Evolutionary conservation across 768 basidiomycete genomes (phyloP).

Genomic region (Collybiopsis luxurians): DNA sequence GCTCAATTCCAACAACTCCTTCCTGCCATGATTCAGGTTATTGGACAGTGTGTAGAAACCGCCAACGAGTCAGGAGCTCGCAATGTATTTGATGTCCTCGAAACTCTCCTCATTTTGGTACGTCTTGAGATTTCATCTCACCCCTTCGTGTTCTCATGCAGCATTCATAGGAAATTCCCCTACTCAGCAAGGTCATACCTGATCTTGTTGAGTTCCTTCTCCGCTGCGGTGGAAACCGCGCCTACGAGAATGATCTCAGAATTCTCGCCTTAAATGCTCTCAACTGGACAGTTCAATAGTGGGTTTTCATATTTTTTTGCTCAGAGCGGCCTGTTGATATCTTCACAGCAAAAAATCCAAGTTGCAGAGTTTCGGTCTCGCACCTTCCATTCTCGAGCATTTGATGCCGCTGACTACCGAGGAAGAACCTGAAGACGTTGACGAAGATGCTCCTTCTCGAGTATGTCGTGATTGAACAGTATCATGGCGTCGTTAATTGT

Average conservation of each 20-base stretch:
- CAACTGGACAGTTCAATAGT: slow-evolving; percentile 98
- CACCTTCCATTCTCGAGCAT: slow-evolving; percentile 81
- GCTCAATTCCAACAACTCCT: slow-evolving; percentile 86
- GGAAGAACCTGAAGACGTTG: slow-evolving; percentile 89
- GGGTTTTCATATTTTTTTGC: slow-evolving; percentile 21
- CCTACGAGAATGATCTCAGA: slow-evolving; percentile 76
- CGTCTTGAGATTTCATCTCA: slow-evolving; percentile 17
- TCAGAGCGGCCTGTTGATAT: background rate
- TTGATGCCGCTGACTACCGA: slow-evolving; percentile 95
- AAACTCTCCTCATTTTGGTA: slow-evolving; percentile 91
- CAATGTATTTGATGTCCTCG: slow-evolving; percentile 92
- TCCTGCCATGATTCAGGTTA: slow-evolving; percentile 85
- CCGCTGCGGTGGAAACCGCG: slow-evolving; percentile 73
- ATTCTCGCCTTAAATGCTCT: slow-evolving; percentile 90
- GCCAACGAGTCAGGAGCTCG: slow-evolving; percentile 81
- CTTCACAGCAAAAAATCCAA: slow-evolving; percentile 87
- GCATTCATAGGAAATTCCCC: slow-evolving; percentile 76
- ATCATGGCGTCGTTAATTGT: background rate
- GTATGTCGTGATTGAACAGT: slow-evolving; percentile 40
- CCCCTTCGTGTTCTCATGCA: slow-evolving; percentile 8
- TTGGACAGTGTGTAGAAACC: slow-evolving; percentile 77
- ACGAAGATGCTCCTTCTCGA: slow-evolving; percentile 89
- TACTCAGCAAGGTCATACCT: slow-evolving; percentile 84
- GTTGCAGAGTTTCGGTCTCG: slow-evolving; percentile 82
- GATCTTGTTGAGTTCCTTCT: slow-evolving; percentile 89